phyloP scores from a whole-genome alignment of 371 early-diverging fungal species.

The Lichtheimia corymbifera region DNA sequence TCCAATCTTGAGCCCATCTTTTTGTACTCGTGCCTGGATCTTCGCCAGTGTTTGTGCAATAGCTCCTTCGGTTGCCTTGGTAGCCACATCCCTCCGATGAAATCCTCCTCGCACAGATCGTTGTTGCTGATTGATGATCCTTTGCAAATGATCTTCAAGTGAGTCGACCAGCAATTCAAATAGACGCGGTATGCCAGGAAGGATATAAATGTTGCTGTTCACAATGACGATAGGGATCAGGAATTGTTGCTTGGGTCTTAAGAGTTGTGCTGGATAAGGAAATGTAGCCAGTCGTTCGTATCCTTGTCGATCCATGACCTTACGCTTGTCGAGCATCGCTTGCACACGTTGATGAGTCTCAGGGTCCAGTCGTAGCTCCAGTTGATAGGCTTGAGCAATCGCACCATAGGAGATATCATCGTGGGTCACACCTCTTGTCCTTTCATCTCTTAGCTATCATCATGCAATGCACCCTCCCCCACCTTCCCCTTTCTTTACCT shows the following conservation, averaged over 20 bases:
- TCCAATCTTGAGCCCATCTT: constrained; percentile 52
- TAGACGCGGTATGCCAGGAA: constrained; percentile 72
- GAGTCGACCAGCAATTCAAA: constrained; percentile 56
- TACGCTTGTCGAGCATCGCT: constrained; percentile 16
- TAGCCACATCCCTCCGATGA: constrained; percentile 51
- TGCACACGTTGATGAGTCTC: constrained; percentile 55
- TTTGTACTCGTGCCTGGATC: constrained; percentile 34
- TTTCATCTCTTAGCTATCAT: neutral
- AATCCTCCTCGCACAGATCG: neutral
- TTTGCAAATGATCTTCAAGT: constrained; percentile 22
- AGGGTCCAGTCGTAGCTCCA: constrained; percentile 46
- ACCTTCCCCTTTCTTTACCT: constrained; percentile 23
- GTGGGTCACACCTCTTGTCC: constrained; percentile 53
- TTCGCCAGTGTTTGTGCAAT: constrained; percentile 51
- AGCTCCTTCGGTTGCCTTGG: constrained; percentile 41
- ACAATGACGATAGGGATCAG: constrained; percentile 40
- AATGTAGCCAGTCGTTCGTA: constrained; percentile 64
- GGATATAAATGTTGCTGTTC: constrained; percentile 61
- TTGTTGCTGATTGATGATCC: neutral
- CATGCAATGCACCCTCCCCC: neutral
- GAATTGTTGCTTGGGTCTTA: constrained; percentile 39
- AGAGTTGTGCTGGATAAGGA: constrained; percentile 41
- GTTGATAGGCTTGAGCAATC: constrained; percentile 63
- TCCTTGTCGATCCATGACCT: constrained; percentile 19
- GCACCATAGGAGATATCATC: constrained; percentile 73